A percentile compares a stretch with the other conserved stretches of the same genome.
Conservation (phyloP, 805 yeast genomes). For the Candida sphagnicola region DNA sequence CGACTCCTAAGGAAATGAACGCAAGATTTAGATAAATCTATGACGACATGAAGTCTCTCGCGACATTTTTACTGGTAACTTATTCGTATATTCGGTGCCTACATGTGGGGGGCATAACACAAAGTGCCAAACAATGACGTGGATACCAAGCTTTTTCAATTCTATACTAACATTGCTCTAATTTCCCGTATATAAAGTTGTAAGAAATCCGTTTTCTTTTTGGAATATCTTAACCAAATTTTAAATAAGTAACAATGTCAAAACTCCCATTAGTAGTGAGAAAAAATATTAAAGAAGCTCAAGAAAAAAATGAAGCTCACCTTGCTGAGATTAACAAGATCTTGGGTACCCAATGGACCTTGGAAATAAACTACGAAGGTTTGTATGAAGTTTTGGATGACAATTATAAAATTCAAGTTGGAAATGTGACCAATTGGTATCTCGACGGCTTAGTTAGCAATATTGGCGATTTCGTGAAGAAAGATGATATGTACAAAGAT, state of each 20-base stretch:
- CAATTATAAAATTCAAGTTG: slow-evolving; percentile 6
- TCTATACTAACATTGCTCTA: too few relatives aligned
- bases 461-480: slow-evolving; percentile 6
- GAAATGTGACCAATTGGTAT: slow-evolving; percentile 11
- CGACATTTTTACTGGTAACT: too few relatives aligned
- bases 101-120: too few relatives aligned
- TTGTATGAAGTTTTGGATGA: slow-evolving; percentile 4
- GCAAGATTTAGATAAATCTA: too few relatives aligned
- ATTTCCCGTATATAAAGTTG: too few relatives aligned
- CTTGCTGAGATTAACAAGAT: slow-evolving; percentile 7
- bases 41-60: too few relatives aligned
- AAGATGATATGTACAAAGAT: too few relatives aligned
- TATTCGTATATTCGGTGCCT: too few relatives aligned
- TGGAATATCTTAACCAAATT: slow-evolving; percentile 6
- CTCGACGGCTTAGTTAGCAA: slow-evolving; percentile 5
- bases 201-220: neutral
- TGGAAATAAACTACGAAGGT: neutral
- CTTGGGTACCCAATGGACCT: slow-evolving; percentile 1
- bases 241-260: slow-evolving; percentile 7
- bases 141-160: too few relatives aligned
- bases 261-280: slow-evolving; percentile 9
- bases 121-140: too few relatives aligned
- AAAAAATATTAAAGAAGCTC: slow-evolving; percentile 11
- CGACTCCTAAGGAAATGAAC: too few relatives aligned
- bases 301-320: slow-evolving; percentile 5